A percentile compares a stretch with the other conserved stretches of the same genome.
Evolutionary conservation across 345 rosid genomes (phyloP).

Genomic region (Arabis hirsuta): DNA sequence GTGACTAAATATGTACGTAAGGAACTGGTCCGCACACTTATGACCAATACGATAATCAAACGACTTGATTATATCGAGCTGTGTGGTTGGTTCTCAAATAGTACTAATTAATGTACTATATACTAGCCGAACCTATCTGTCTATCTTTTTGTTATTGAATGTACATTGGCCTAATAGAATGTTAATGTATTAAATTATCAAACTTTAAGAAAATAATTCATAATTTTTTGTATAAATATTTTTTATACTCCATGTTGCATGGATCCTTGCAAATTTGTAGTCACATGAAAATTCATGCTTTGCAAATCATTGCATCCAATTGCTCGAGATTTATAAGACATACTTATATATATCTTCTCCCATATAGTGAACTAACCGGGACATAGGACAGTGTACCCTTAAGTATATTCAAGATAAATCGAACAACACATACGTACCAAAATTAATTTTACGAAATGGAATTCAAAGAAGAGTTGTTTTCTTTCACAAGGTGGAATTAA

Average conservation of each 20-base stretch:
- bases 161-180: not conserved
- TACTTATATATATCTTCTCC: not conserved
- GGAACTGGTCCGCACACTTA: not conserved
- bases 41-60: constrained; percentile 1
- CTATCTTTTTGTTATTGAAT: not conserved
- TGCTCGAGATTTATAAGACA: constrained; percentile 20
- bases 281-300: constrained; percentile 34
- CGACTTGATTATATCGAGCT: constrained; percentile 6
- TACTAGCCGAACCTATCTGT: not conserved
- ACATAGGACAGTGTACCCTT: constrained; percentile 29
- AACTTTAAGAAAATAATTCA: not conserved
- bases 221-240: not conserved
- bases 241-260: constrained; percentile 19
- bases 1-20: not conserved
- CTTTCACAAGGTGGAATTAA: constrained; percentile 3
- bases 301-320: constrained; percentile 28
- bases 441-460: not conserved
- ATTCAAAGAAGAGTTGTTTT: constrained; percentile 2
- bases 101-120: not conserved
- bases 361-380: not conserved
- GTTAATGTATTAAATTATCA: no score
- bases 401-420: constrained; percentile 30
- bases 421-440: constrained; percentile 37
- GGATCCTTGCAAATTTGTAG: not conserved
- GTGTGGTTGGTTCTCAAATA: constrained; percentile 10